Evolutionary conservation across 2,329 filamentous ascomycete species (phyloP).

Genomic region (Scedosporium boydii): DNA sequence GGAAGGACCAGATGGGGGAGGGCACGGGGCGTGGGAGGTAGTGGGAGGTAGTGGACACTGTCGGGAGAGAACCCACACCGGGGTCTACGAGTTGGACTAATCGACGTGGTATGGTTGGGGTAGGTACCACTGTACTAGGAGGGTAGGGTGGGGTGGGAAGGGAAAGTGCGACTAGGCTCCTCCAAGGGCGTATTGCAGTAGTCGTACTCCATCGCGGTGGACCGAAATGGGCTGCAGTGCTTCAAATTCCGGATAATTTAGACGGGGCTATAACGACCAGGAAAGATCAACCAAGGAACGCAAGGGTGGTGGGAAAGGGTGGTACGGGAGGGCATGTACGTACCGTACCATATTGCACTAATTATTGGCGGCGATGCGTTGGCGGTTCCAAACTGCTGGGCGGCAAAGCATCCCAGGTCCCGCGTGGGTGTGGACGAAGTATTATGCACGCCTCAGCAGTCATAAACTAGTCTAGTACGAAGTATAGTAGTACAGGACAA

Average conservation of each 20-base stretch:
- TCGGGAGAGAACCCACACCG: background rate
- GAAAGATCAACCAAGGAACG: slow-evolving; percentile 5
- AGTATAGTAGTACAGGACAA: no score
- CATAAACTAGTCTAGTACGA: background rate
- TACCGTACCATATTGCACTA: slow-evolving; percentile 1
- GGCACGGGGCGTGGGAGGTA: background rate
- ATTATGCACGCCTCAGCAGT: slow-evolving; percentile 3
- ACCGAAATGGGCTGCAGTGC: background rate
- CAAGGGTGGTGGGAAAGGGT: background rate
- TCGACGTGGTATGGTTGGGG: background rate
- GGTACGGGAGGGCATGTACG: slow-evolving; percentile 1
- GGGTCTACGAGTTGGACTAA: background rate
- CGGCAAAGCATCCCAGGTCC: slow-evolving; percentile 3
- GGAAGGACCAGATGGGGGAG: background rate
- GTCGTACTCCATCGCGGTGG: background rate
- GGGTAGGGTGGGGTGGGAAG: no score
- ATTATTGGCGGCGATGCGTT: slow-evolving; percentile 2
- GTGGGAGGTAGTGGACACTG: background rate
- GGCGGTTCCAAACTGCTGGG: slow-evolving; percentile 6
- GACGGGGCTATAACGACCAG: slow-evolving; percentile 6
- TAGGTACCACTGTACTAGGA: background rate
- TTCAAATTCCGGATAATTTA: slow-evolving; percentile 7
- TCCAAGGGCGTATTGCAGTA: no score
- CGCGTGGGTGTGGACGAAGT: background rate
- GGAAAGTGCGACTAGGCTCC: no score